Percentiles rank a stretch among this genome's conserved stretches.
phyloP scores from a whole-genome alignment of 441 rosid species.

The Gossypium lobatum region DNA sequence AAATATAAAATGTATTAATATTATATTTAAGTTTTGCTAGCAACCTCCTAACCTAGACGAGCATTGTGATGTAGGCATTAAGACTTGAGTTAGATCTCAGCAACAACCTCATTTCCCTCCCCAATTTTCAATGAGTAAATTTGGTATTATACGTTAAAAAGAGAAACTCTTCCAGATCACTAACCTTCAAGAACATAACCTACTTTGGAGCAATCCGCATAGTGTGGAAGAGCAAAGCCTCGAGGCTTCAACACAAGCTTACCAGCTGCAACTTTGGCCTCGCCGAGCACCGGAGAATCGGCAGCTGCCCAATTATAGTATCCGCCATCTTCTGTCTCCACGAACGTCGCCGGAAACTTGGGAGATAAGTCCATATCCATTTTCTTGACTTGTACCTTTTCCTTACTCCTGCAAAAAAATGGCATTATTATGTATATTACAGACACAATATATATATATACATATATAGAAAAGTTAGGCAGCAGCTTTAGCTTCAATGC shows the following conservation, averaged over 20 bases:
- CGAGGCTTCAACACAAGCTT: conserved; percentile 22
- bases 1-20: too few species aligned
- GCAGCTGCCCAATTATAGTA: conserved; percentile 23
- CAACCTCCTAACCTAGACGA: too few species aligned
- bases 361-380: conserved; percentile 27
- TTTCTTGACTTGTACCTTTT: background rate
- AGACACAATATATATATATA: too few species aligned
- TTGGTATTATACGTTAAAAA: background rate
- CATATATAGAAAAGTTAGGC: too few species aligned
- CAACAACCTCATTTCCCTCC: too few species aligned
- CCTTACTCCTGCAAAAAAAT: background rate
- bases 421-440: background rate
- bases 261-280: conserved; percentile 26
- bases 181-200: conserved; percentile 32
- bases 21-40: too few species aligned
- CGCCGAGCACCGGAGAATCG: conserved; percentile 20
- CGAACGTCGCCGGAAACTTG: conserved; percentile 4
- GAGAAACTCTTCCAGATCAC: background rate
- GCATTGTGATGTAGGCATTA: too few species aligned
- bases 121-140: too few species aligned
- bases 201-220: conserved; percentile 30
- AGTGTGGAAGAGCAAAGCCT: conserved; percentile 37
- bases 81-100: too few species aligned
- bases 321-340: conserved; percentile 31
- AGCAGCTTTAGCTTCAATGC: too few species aligned